phyloP scores from a whole-genome alignment of 495 filamentous ascomycete genomes.

The Penicillium ucsense region DNA sequence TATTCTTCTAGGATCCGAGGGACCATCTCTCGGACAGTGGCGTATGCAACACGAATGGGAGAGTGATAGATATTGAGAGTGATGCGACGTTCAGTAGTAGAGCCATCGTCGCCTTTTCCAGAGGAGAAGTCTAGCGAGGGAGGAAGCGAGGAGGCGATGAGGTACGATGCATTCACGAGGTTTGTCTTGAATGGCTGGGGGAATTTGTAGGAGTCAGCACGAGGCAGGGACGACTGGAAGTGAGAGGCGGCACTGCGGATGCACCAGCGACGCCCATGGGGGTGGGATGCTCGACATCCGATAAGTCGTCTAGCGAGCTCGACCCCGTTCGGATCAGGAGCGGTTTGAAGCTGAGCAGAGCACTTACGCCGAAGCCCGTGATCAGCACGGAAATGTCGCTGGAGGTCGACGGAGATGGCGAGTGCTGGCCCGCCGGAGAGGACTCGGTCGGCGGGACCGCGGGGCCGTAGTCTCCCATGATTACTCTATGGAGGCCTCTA shows the following conservation, averaged over 20 bases:
- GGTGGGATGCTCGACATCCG: too few relatives aligned
- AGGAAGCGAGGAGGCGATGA: conserved; percentile 50
- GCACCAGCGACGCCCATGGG: too few relatives aligned
- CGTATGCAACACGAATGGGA: conserved; percentile 61
- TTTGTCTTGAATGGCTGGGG: conserved; percentile 57
- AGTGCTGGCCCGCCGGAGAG: conserved; percentile 8
- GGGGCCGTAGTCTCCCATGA: conserved; percentile 34
- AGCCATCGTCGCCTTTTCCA: conserved; percentile 5
- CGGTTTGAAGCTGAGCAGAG: not conserved
- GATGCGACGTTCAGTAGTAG: conserved; percentile 38
- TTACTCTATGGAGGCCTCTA: not conserved
- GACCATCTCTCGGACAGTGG: conserved; percentile 48
- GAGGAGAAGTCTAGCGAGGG: conserved; percentile 20
- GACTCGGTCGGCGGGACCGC: conserved; percentile 8
- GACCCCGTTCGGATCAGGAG: conserved; percentile 6
- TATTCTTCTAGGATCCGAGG: conserved; percentile 44
- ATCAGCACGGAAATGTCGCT: conserved; percentile 56
- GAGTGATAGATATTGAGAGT: conserved; percentile 55
- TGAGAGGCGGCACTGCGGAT: too few relatives aligned
- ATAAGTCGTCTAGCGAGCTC: too few relatives aligned
- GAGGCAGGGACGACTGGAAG: not conserved
- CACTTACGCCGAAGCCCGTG: conserved; percentile 64
- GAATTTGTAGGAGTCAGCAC: not conserved
- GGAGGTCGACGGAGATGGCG: conserved; percentile 6
- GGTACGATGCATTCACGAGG: conserved; percentile 61